These are phyloP conservation scores for Prinsepia uniflora DNA, from an alignment of 306 rosid genomes.

Conservation along the genomic window DNA sequence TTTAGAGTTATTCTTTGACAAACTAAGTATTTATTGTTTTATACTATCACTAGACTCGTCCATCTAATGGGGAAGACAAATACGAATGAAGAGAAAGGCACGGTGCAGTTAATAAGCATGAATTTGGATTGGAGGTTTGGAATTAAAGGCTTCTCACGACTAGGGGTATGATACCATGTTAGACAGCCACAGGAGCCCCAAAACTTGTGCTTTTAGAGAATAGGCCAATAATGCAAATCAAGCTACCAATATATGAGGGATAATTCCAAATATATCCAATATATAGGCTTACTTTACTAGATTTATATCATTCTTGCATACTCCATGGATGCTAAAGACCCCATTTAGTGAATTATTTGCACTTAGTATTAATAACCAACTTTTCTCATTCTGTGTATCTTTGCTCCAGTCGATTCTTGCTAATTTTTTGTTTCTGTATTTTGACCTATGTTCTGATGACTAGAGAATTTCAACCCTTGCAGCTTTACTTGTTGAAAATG, in stretches of 20 bases:
- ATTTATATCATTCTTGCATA: no score
- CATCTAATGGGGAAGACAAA: not conserved
- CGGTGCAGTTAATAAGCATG: not conserved
- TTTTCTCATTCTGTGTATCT: not conserved
- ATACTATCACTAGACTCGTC: no score
- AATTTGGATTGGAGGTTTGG: not conserved
- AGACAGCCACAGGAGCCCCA: not conserved
- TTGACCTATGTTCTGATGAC: not conserved
- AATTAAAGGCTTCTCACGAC: no score
- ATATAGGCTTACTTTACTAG: no score
- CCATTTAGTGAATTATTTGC: not conserved
- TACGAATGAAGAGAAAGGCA: not conserved
- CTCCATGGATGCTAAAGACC: no score
- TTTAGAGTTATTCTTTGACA: no score
- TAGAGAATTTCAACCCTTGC: constrained; percentile 12
- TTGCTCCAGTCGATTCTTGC: not conserved
- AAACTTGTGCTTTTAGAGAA: no score
- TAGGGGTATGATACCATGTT: not conserved
- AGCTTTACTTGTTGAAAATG: constrained; percentile 86
- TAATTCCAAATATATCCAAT: not conserved
- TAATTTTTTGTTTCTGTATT: not conserved
- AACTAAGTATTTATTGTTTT: no score
- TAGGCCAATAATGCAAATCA: not conserved
- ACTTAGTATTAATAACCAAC: not conserved
- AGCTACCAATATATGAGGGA: not conserved